Evolutionary conservation across 495 filamentous ascomycete species (phyloP).

Genomic region (Xylaria bambusicola): DNA sequence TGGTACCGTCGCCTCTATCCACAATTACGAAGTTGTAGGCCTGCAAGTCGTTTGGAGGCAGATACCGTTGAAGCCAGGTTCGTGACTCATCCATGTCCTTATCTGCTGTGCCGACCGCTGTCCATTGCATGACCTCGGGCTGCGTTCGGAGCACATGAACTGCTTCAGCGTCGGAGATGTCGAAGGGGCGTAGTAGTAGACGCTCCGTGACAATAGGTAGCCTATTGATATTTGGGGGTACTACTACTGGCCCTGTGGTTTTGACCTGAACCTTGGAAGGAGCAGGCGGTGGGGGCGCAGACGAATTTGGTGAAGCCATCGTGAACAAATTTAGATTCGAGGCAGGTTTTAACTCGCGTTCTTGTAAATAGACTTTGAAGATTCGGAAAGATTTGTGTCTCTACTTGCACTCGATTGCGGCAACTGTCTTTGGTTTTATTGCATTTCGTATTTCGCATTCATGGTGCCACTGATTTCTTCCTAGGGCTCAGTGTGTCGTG

Average conservation of each 20-base stretch:
- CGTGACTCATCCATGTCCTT: slow-evolving; percentile 40
- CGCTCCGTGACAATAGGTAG: slow-evolving; percentile 42
- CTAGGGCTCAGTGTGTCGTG: too few species aligned
- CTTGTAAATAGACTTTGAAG: not conserved
- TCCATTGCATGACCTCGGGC: slow-evolving; percentile 54
- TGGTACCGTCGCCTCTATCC: slow-evolving; percentile 28
- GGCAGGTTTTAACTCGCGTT: not conserved
- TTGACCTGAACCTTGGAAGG: slow-evolving; percentile 3
- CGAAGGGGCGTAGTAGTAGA: slow-evolving; percentile 44
- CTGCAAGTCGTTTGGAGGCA: slow-evolving; percentile 36
- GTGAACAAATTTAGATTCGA: not conserved
- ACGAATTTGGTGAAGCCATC: slow-evolving; percentile 9
- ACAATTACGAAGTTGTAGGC: slow-evolving; percentile 31
- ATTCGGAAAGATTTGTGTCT: not conserved
- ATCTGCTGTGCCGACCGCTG: slow-evolving; percentile 39
- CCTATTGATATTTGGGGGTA: slow-evolving; percentile 31
- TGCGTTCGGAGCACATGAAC: slow-evolving; percentile 47
- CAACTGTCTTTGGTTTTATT: too few species aligned
- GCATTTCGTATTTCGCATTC: not conserved
- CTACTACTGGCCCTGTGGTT: slow-evolving; percentile 14
- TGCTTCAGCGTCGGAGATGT: slow-evolving; percentile 39
- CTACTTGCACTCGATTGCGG: too few species aligned
- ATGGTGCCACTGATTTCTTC: too few species aligned
- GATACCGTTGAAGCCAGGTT: slow-evolving; percentile 32
- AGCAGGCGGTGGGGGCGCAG: not conserved